These are phyloP conservation scores for Brassica incana DNA, from an alignment of 345 rosid genomes.

Conservation along the genomic window DNA sequence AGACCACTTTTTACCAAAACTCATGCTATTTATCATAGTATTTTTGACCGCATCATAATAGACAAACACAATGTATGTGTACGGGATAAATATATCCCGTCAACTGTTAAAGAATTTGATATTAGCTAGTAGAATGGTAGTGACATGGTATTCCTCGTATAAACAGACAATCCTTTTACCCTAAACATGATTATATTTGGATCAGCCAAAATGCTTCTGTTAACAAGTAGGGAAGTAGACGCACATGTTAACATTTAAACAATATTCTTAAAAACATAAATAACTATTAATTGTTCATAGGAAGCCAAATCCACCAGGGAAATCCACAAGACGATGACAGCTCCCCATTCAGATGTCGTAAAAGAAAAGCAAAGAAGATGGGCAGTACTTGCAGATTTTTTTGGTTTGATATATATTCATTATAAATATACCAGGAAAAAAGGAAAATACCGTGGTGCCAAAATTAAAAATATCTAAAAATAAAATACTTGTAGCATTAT, in stretches of 20 bases:
- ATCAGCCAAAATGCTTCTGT: not conserved
- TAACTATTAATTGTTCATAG: constrained; percentile 8
- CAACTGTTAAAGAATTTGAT: not conserved
- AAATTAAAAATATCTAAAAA: not conserved
- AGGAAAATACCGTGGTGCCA: constrained; percentile 27
- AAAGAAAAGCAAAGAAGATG: constrained; percentile 75
- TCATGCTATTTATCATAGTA: not conserved
- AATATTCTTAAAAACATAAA: not conserved
- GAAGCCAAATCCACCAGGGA: constrained; percentile 33
- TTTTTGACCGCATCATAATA: not conserved
- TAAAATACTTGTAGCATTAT: too few relatives aligned
- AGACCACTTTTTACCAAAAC: not conserved
- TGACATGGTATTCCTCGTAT: not conserved
- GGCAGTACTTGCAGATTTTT: constrained; percentile 46
- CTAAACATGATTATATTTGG: constrained; percentile 10
- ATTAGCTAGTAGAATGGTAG: not conserved
- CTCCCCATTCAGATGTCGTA: constrained; percentile 55
- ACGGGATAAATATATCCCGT: not conserved
- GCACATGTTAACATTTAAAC: not conserved
- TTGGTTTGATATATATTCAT: constrained; percentile 19
- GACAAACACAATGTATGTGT: not conserved
- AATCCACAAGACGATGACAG: constrained; percentile 41
- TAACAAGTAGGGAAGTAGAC: constrained; percentile 2
- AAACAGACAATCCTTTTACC: not conserved
- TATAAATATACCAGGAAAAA: not conserved